A percentile compares a stretch with the other conserved stretches of the same genome.
Evolutionary conservation across 2,329 filamentous ascomycete genomes (phyloP).

Genomic region (Arthroderma sp.): DNA sequence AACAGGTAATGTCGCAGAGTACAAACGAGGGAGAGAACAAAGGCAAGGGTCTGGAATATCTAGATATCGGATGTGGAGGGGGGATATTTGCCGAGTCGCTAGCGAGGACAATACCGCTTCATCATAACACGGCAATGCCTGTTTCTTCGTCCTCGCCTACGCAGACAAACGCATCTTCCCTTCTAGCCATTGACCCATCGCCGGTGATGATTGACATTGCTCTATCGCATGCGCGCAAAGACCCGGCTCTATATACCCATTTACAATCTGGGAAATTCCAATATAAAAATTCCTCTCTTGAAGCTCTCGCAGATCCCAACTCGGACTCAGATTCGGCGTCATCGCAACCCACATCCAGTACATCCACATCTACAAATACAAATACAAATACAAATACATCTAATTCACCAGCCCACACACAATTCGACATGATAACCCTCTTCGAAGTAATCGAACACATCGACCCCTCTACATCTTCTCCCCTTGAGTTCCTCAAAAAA

Average conservation of each 20-base stretch:
- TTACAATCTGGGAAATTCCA: constrained; percentile 44
- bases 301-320: constrained; percentile 35
- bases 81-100: constrained; percentile 80
- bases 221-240: constrained; percentile 57
- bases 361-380: constrained; percentile 8
- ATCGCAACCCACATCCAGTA: not conserved
- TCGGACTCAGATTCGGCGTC: not conserved
- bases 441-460: constrained; percentile 97
- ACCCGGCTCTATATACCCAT: constrained; percentile 49
- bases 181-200: constrained; percentile 35
- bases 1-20: not conserved
- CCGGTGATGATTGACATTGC: constrained; percentile 47
- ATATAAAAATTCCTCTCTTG: constrained; percentile 67
- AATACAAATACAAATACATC: constrained; percentile 20
- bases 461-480: constrained; percentile 58
- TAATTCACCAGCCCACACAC: constrained; percentile 9
- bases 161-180: constrained; percentile 26
- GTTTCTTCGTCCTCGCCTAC: constrained; percentile 13
- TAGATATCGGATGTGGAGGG: constrained; percentile 90
- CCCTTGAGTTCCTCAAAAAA: constrained; percentile 50
- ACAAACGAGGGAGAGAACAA: not conserved
- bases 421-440: constrained; percentile 67
- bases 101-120: constrained; percentile 27
- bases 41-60: constrained; percentile 47
- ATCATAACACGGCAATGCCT: not conserved